Conservation (phyloP, 176 grass and related monocot species). For the Guadua angustifolia region DNA sequence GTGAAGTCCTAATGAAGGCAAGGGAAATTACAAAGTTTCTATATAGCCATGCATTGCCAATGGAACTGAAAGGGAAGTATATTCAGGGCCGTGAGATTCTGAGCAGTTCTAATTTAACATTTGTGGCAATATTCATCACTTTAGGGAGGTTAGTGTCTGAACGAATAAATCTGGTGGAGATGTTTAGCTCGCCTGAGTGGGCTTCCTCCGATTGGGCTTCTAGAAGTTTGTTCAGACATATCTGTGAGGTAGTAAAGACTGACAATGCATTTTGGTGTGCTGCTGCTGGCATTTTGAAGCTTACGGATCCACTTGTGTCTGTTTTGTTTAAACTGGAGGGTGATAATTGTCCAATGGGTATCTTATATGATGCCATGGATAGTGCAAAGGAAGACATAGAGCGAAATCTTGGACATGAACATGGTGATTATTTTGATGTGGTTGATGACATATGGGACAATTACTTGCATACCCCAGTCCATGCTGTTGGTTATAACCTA, state of each 20-base stretch:
- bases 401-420: constrained; percentile 44
- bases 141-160: constrained; percentile 59
- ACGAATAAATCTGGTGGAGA: constrained; percentile 50
- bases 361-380: constrained; percentile 83
- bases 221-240: constrained; percentile 24
- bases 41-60: constrained; percentile 56
- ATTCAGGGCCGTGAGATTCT: constrained; percentile 54
- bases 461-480: constrained; percentile 73
- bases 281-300: constrained; percentile 61
- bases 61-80: constrained; percentile 48
- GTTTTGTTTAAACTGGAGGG: constrained; percentile 54
- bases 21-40: constrained; percentile 68
- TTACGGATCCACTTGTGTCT: constrained; percentile 68
- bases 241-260: constrained; percentile 50
- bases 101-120: constrained; percentile 55
- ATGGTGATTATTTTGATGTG: constrained; percentile 54
- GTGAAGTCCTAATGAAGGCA: constrained; percentile 57
- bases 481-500: constrained; percentile 68
- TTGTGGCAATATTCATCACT: constrained; percentile 65
- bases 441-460: constrained; percentile 74
- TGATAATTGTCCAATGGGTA: constrained; percentile 60
- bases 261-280: constrained; percentile 63
- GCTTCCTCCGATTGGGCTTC: constrained; percentile 54
- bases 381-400: constrained; percentile 71
- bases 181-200: constrained; percentile 66